Base-by-base conservation (phyloP, 768 basidiomycete species). In the Mycena latifolia region DNA sequence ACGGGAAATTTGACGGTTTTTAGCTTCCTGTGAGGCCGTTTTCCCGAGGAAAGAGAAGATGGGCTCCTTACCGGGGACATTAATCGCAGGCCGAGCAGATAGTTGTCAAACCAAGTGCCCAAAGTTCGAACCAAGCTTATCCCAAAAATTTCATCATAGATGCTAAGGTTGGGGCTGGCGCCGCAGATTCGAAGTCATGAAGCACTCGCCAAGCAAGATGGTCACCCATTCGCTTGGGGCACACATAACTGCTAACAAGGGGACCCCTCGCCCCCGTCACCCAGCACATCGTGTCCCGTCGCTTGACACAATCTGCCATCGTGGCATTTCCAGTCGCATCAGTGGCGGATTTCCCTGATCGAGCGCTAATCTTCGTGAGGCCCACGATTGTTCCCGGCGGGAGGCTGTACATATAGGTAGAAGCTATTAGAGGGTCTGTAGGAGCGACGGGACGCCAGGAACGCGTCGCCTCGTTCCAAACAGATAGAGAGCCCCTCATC, bases 211-310 rank as follows among this genome's bases (percentile, higher is more conserved):
- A 20, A 18, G 37, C 55, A n/a, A 46, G 17, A 25, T 31, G 29
- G 18, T 50, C 57, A 15, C 57, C 57, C 47, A 59, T 50, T 33
- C 57, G 57, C 31, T 50, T 59, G 33, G 57, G 57, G 31, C 46
- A 59, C 8, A 59, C 35, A 15, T 46, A 11, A 27, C 41, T 46
- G 14, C 43, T 55, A 5, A 20, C 12, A 2, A 43, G 41, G 7
- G 55, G 43, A 11, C 27, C 2, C 14, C 2, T 20, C 14, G 2
- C 10, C 29, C 45, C 29, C n/a, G 46, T 12, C 22, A 18, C 45
- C 57, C 57, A 58, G 46, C 57, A 58, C 28, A 47, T n/a, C 27
- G n/a, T 22, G 37, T 58, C 46, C 33, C 46, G 46, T 2, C 46
- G 47, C 45, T 47, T 55, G 37, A 55, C 35, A 24, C 37, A 24